phyloP scores from a whole-genome alignment of 2,329 filamentous ascomycete genomes.

The Plenodomus lindquistii region DNA sequence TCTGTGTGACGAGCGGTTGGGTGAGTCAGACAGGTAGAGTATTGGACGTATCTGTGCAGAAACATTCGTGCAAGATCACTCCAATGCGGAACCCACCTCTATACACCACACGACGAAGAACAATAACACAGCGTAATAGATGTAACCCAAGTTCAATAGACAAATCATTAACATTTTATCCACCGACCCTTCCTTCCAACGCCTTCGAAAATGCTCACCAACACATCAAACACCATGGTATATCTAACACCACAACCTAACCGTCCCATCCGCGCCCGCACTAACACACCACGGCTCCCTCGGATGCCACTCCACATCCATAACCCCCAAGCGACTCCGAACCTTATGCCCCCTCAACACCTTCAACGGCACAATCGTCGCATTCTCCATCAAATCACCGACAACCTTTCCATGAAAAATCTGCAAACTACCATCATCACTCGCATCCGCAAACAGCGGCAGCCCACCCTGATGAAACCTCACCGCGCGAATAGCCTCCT shows the following conservation, averaged over 20 bases:
- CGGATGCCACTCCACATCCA: conserved; percentile 96
- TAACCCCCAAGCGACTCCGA: conserved; percentile 80
- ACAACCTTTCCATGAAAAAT: conserved; percentile 98
- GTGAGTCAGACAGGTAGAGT: too few relatives aligned
- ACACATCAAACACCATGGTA: too few relatives aligned
- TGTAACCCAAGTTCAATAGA: too few relatives aligned
- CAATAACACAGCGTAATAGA: too few relatives aligned
- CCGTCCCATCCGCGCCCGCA: conserved; percentile 91
- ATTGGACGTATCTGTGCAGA: too few relatives aligned
- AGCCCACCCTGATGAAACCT: conserved; percentile 78
- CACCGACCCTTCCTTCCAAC: too few relatives aligned
- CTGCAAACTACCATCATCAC: conserved; percentile 91
- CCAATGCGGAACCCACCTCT: too few relatives aligned
- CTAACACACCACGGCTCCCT: conserved; percentile 91
- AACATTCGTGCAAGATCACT: too few relatives aligned
- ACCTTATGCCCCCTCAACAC: conserved; percentile 89
- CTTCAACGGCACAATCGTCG: conserved; percentile 94
- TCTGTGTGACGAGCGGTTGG: too few relatives aligned
- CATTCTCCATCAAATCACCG: conserved; percentile 92
- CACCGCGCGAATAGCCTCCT: conserved; percentile 86
- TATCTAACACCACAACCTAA: conserved; percentile 72
- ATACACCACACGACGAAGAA: too few relatives aligned
- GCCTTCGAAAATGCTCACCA: too few relatives aligned
- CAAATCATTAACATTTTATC: too few relatives aligned
- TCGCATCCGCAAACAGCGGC: conserved; percentile 91